Percentiles rank a stretch among this genome's conserved stretches.
These are phyloP conservation scores for Carex myosuroides DNA, from an alignment of 176 grass and related monocot species.

Conservation along the genomic window DNA sequence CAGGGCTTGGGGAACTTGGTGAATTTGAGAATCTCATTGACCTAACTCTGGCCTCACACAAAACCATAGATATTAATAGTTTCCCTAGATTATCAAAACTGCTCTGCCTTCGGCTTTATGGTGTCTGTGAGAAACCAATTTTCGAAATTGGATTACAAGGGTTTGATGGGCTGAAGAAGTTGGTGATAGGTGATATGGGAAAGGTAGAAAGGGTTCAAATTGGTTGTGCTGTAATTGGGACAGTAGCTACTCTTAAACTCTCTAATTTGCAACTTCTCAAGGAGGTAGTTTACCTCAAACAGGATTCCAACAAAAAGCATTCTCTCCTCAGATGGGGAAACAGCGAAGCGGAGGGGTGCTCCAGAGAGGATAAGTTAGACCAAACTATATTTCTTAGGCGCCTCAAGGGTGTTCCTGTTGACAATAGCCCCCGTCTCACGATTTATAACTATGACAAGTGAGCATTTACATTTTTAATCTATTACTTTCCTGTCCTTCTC, in stretches of 20 bases:
- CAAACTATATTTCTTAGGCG: background rate
- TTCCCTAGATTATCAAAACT: background rate
- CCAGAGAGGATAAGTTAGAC: fast-evolving
- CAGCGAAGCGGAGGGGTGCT: fast-evolving
- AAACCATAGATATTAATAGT: background rate
- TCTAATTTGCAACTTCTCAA: background rate
- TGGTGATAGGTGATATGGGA: background rate
- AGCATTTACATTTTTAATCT: background rate
- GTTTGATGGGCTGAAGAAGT: background rate
- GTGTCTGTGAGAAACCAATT: background rate
- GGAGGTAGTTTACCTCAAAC: background rate
- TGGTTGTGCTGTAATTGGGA: background rate
- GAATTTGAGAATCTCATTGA: background rate
- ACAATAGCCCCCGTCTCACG: background rate
- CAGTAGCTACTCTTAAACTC: background rate
- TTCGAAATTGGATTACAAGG: background rate
- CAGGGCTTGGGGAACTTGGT: background rate
- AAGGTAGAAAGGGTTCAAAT: background rate
- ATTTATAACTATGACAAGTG: background rate
- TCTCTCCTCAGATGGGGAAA: background rate
- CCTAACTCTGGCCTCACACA: background rate
- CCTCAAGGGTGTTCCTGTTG: fast-evolving
- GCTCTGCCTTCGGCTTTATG: background rate
- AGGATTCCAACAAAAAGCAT: background rate
- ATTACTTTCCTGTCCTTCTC: background rate